phyloP scores from a whole-genome alignment of 805 yeast genomes.

The Crinitomyces ghanaensis region DNA sequence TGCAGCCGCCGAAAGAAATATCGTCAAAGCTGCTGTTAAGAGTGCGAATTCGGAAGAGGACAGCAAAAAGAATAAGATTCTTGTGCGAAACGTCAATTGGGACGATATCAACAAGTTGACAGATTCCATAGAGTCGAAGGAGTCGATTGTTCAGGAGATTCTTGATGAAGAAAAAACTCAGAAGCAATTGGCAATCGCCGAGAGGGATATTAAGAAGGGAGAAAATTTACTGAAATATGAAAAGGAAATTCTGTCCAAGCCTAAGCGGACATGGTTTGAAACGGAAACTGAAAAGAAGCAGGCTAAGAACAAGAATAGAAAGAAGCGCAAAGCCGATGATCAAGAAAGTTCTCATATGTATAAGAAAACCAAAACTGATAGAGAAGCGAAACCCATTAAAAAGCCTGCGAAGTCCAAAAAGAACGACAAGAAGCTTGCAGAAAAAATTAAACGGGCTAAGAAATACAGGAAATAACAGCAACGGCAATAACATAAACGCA shows the following conservation, averaged over 20 bases:
- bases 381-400: constrained; percentile 36
- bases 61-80: constrained; percentile 34
- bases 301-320: constrained; percentile 30
- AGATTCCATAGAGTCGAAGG: constrained; percentile 47
- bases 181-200: constrained; percentile 78
- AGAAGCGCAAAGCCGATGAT: constrained; percentile 53
- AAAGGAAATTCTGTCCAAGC: constrained; percentile 77
- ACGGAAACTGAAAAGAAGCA: constrained; percentile 37
- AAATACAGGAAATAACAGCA: constrained; percentile 12
- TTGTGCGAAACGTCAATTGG: constrained; percentile 94
- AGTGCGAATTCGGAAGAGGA: constrained; percentile 39
- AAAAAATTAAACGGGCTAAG: constrained; percentile 13
- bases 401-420: constrained; percentile 21
- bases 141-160: constrained; percentile 58
- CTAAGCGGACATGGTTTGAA: constrained; percentile 96
- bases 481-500: background rate
- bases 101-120: constrained; percentile 59
- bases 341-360: constrained; percentile 50
- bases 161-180: constrained; percentile 79
- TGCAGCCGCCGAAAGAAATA: constrained; percentile 68
- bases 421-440: constrained; percentile 16
- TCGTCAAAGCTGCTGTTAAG: constrained; percentile 84
- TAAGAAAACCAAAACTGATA: constrained; percentile 70
- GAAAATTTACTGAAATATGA: constrained; percentile 71
- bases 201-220: constrained; percentile 80